These are phyloP conservation scores for Candida andamanensis DNA, from an alignment of 805 yeast species.

Conservation along the genomic window DNA sequence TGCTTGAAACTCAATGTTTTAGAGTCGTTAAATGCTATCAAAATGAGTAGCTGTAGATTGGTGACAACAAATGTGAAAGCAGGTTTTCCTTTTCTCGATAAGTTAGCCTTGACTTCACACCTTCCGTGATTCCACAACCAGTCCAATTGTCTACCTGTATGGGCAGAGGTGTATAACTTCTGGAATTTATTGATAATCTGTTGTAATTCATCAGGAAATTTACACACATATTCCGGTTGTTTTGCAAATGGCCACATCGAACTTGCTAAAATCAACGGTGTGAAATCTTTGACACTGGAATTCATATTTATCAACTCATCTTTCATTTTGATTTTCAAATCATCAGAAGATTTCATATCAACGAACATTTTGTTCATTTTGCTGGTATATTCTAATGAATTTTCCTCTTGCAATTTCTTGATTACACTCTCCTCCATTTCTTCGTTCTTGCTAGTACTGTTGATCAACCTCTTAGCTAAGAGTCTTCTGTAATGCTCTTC, in stretches of 20 bases:
- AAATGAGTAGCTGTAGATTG: conserved; percentile 79
- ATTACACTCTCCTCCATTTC: conserved; percentile 82
- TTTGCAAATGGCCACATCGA: conserved; percentile 80
- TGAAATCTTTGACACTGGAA: conserved; percentile 44
- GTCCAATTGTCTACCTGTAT: conserved; percentile 80
- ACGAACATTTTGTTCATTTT: conserved; percentile 94
- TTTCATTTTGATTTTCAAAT: conserved; percentile 56
- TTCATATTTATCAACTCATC: conserved; percentile 30
- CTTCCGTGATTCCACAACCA: conserved; percentile 97
- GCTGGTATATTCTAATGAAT: conserved; percentile 87
- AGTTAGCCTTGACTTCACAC: conserved; percentile 84
- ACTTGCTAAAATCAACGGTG: conserved; percentile 77
- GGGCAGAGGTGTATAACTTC: conserved; percentile 65
- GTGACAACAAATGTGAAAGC: conserved; percentile 80
- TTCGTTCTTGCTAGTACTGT: conserved; percentile 78
- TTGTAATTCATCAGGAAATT: conserved; percentile 63
- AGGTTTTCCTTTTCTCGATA: conserved; percentile 74
- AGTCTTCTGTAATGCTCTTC: conserved; percentile 88
- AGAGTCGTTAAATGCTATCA: conserved; percentile 76
- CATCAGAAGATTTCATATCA: conserved; percentile 82
- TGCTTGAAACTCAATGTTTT: conserved; percentile 55
- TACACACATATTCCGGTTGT: conserved; percentile 35
- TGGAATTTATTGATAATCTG: conserved; percentile 64
- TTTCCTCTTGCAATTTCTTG: conserved; percentile 80
- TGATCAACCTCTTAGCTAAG: conserved; percentile 83